These are phyloP conservation scores for Eremochloa ophiuroides DNA, from an alignment of 176 grass and related monocot species.

Conservation along the genomic window DNA sequence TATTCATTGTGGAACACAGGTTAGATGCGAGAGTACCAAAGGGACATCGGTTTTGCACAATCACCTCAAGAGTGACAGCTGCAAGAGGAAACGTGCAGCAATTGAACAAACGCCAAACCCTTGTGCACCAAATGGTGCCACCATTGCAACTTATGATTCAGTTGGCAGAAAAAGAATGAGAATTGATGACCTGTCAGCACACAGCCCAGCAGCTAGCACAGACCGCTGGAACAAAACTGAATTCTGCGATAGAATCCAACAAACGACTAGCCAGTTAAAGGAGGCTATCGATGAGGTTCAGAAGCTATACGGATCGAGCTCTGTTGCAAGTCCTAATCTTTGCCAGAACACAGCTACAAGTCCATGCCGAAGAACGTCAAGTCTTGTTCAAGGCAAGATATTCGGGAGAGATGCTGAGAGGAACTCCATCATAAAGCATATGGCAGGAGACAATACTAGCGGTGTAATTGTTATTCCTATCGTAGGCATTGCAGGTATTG, in stretches of 20 bases:
- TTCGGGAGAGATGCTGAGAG: slow-evolving; percentile 15
- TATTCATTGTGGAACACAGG: background rate
- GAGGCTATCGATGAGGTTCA: background rate
- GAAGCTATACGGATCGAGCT: background rate
- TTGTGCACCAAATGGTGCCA: background rate
- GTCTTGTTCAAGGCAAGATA: background rate
- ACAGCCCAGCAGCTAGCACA: background rate
- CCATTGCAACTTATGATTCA: background rate
- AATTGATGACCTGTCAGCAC: background rate
- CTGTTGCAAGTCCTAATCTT: background rate
- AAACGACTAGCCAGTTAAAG: background rate
- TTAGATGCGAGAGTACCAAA: background rate
- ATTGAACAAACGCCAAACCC: background rate
- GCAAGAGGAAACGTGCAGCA: background rate
- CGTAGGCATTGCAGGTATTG: slow-evolving; percentile 22
- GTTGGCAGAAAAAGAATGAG: background rate
- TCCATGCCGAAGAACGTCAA: background rate
- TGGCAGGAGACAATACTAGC: background rate
- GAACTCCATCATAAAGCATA: background rate
- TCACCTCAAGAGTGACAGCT: background rate
- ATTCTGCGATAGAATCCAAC: background rate
- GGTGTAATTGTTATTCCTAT: background rate
- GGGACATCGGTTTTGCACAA: slow-evolving; percentile 10
- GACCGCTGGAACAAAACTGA: background rate
- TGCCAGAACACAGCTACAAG: background rate